Base-by-base conservation (phyloP, 257 asterid species). In the Echium plantagineum region DNA sequence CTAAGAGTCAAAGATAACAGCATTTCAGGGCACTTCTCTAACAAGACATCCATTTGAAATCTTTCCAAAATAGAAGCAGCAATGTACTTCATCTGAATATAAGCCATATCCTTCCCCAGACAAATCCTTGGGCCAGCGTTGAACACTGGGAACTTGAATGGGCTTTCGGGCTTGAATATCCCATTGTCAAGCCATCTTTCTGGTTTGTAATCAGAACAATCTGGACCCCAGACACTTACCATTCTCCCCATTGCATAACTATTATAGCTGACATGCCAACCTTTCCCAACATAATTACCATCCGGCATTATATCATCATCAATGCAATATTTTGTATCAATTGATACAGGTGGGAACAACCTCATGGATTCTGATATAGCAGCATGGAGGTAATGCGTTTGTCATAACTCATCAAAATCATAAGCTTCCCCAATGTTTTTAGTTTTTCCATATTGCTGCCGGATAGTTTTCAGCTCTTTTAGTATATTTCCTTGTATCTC, bases 41-140 rank as follows among this genome's bases (percentile, higher is more conserved):
- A 15, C n/a, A 60, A 17, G 5, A 64, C 62, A 22, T 55, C 57
- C 6, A 42, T 21, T n/a, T 42, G 22, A 17, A 55, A 55, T 24
- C 62, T 57, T 24, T 55, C 62, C 48, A 55, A 1, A 13, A 64
- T 32, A 7, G 57, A 5, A 9, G 69, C 69, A 42, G 57, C 69
- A 18, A 64, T 46, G 21, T 55, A 55, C 63, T 64, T 63, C 61
- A 63, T 63, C 28, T 63, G 68, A n/a, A 53, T 53, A 26, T 31
- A 63, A 59, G 87, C 85, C 70, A 83, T 55, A 57, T 83, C 87
- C 49, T 77, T 81, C 60, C 91, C 91, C 59, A 83, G 60, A 52
- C 91, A 83, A 28, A 78, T 76, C 68, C 91, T 78, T 59, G 67
- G n/a, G 57, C 91, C 91, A 1, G 73, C 85, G 17, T 81, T 83